phyloP scores from a whole-genome alignment of 106 monocot species.

The Acorus calamus region DNA sequence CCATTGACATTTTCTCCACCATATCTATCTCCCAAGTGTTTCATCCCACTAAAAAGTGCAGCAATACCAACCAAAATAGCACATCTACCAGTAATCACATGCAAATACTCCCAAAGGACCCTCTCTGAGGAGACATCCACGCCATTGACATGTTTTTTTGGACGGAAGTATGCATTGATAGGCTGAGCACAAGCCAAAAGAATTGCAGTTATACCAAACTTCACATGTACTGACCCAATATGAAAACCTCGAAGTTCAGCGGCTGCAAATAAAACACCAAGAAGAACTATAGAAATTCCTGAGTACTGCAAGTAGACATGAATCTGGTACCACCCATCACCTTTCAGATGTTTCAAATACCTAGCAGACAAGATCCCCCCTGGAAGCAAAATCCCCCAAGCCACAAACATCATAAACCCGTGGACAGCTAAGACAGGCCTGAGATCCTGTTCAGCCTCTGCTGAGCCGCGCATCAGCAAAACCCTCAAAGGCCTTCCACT shows the following conservation, averaged over 20 bases:
- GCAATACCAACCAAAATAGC: slow-evolving; percentile 58
- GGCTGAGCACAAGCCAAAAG: slow-evolving; percentile 60
- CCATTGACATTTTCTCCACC: slow-evolving; percentile 65
- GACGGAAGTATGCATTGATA: slow-evolving; percentile 73
- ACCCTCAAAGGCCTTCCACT: slow-evolving; percentile 58
- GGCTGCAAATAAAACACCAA: slow-evolving; percentile 79
- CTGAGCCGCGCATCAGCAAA: slow-evolving; percentile 54
- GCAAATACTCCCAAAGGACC: slow-evolving; percentile 80
- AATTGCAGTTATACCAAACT: slow-evolving; percentile 69
- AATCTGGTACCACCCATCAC: slow-evolving; percentile 69
- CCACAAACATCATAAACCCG: slow-evolving; percentile 98
- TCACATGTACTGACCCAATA: slow-evolving; percentile 70
- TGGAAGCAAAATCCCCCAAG: slow-evolving; percentile 84
- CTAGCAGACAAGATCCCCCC: slow-evolving; percentile 87
- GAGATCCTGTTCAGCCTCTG: slow-evolving; percentile 77
- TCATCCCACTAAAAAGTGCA: slow-evolving; percentile 78
- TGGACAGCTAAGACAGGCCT: slow-evolving; percentile 82
- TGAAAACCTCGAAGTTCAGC: slow-evolving; percentile 79
- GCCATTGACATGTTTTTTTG: slow-evolving; percentile 46
- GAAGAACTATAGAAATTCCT: slow-evolving; percentile 64
- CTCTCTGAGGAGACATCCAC: slow-evolving; percentile 43
- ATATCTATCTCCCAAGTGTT: slow-evolving; percentile 75
- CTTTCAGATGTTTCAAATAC: slow-evolving; percentile 81
- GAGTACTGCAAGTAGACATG: slow-evolving; percentile 90
- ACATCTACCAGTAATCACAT: slow-evolving; percentile 65